Evolutionary conservation across 768 basidiomycete genomes (phyloP).

Genomic region (Termitomyces sp.): DNA sequence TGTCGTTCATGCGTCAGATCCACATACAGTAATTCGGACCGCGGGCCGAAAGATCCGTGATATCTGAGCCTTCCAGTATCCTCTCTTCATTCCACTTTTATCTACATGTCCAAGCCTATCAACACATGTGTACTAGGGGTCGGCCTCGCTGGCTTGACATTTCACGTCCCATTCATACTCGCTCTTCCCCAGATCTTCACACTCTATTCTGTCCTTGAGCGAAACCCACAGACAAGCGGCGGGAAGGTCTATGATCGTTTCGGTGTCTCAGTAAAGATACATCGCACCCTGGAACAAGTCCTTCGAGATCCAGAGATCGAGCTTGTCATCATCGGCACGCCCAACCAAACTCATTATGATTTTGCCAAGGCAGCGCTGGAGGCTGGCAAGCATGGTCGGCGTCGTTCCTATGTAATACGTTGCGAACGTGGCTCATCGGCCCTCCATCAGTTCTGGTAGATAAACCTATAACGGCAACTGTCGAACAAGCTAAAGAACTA

Average conservation of each 20-base stretch:
- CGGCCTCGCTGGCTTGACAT: conserved; percentile 71
- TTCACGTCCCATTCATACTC: conserved; percentile 77
- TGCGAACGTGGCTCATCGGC: not conserved
- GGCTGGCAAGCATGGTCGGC: conserved; percentile 67
- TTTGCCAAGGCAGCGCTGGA: conserved; percentile 60
- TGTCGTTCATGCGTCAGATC: not conserved
- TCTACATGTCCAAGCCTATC: conserved; percentile 42
- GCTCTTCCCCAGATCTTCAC: conserved; percentile 66
- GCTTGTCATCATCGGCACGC: conserved; percentile 63
- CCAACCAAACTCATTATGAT: conserved; percentile 67
- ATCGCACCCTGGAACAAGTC: conserved; percentile 56
- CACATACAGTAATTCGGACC: not conserved
- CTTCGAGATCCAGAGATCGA: conserved; percentile 61
- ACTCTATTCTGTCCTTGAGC: conserved; percentile 70
- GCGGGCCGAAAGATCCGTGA: not conserved
- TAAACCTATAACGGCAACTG: conserved; percentile 68
- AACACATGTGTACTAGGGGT: conserved; percentile 70
- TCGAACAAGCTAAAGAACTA: conserved; percentile 54
- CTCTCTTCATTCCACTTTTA: not conserved
- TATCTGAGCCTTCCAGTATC: not conserved
- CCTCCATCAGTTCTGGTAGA: conserved; percentile 60
- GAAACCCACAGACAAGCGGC: conserved; percentile 54
- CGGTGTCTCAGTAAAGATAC: conserved; percentile 50
- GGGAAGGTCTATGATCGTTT: conserved; percentile 66
- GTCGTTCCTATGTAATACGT: not conserved